Base-by-base conservation (phyloP, 306 rosid species). In the Lathyrus tuberosus region DNA sequence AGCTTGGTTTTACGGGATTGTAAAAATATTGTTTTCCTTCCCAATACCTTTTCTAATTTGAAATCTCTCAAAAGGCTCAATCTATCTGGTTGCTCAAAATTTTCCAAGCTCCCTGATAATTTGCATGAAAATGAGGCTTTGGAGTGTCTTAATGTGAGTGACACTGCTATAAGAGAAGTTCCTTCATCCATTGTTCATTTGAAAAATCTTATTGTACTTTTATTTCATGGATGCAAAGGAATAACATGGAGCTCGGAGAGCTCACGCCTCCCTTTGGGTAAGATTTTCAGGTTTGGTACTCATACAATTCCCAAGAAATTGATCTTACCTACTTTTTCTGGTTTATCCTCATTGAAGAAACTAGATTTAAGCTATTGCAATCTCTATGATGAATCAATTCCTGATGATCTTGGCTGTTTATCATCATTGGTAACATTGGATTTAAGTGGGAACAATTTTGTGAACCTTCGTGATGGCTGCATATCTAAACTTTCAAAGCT, bases 371-470 rank as follows among this genome's bases (percentile, higher is more conserved):
- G 68, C 4, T 10, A 67, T 18, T 75, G 79, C 51, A 75, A 67
- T 44, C 79, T 75, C 35, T 9, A 22, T 46, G 79, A 75, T 58
- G 69, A 61, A 67, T 46, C 79, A 67, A 75, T 75, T 75, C 73
- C 73, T 44, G 42, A 46, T 33, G 62, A 57, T 57, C 67, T 75
- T 46, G 62, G 68, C 10, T 22, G 67, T 38, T 76, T 76, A 49
- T 35, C 79, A 7, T 76, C 79, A 38, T 4, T 76, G 53, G 69
- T 46, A 20, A 37, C 17, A 8, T 24, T 67, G 24, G 53, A 59
- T 67, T 22, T 76, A 37, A 49, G 69, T 49, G 62, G 69, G 56
- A 76, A 76, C 69, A 67, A 68, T 26, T 67, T 76, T 59, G 56
- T 46, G 17, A 20, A 37, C 69, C 64, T 59, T 13, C 33, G 51